Percentiles rank a stretch among this genome's conserved stretches.
Evolutionary conservation across 2,329 filamentous ascomycete species (phyloP).

Genomic region (Fusarium mundagurra): DNA sequence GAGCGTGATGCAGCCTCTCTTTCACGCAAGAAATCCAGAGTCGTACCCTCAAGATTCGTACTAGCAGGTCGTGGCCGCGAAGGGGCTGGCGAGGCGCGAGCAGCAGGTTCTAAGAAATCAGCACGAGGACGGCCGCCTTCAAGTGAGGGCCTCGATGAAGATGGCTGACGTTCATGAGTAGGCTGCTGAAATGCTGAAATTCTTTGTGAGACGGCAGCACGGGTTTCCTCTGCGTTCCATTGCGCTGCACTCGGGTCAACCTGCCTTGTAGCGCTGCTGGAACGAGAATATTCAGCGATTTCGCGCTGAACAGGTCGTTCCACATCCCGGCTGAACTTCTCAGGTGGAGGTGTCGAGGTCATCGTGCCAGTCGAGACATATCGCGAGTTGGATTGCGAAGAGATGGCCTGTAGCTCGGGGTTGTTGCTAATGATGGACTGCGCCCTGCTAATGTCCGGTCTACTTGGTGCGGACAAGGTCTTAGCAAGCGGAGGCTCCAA

Average conservation of each 20-base stretch:
- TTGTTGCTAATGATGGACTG: slow-evolving; percentile 71
- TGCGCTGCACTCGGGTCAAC: slow-evolving; percentile 30
- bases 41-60: slow-evolving; percentile 82
- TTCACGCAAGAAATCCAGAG: slow-evolving; percentile 81
- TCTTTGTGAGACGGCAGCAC: slow-evolving; percentile 28
- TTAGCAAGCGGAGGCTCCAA: slow-evolving; percentile 49
- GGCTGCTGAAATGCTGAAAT: slow-evolving; percentile 42
- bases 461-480: slow-evolving; percentile 53
- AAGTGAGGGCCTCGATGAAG: slow-evolving; percentile 41
- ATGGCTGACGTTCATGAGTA: slow-evolving; percentile 40
- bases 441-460: slow-evolving; percentile 66
- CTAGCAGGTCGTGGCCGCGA: slow-evolving; percentile 77
- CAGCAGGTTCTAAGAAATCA: slow-evolving; percentile 39
- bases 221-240: slow-evolving; percentile 33
- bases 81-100: slow-evolving; percentile 47
- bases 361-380: slow-evolving; percentile 78
- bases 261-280: slow-evolving; percentile 43
- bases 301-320: slow-evolving; percentile 32
- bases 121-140: slow-evolving; percentile 42
- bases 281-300: slow-evolving; percentile 39
- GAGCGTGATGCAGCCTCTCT: slow-evolving; percentile 68
- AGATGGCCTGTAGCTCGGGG: slow-evolving; percentile 68
- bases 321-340: slow-evolving; percentile 45
- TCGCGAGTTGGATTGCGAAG: slow-evolving; percentile 53
- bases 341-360: slow-evolving; percentile 70